phyloP scores from a whole-genome alignment of 495 filamentous ascomycete genomes.

The Neurospora sp. region DNA sequence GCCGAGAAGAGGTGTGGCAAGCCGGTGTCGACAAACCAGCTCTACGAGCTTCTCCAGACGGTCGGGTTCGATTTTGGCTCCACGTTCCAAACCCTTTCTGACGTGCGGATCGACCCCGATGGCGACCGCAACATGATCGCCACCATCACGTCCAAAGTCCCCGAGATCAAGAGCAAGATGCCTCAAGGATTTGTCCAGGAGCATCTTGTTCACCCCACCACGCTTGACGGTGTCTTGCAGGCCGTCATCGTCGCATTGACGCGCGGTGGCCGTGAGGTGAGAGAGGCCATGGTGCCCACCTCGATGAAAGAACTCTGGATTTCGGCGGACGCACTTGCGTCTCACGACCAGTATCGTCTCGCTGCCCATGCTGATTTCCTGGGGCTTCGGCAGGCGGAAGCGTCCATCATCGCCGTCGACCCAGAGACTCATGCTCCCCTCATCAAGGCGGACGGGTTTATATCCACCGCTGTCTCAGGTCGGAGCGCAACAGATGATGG shows the following conservation, averaged over 20 bases:
- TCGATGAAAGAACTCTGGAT: conserved; percentile 6
- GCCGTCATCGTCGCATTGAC: conserved; percentile 2
- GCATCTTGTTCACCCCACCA: conserved; percentile 3
- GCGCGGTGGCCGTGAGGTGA: background rate
- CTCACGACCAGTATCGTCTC: background rate
- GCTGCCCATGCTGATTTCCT: background rate
- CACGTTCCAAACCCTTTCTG: conserved; percentile 1
- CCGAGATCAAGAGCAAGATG: background rate
- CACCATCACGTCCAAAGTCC: background rate
- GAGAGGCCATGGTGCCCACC: conserved; percentile 6
- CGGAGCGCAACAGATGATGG: background rate
- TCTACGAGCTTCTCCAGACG: conserved; percentile 6
- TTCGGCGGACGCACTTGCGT: background rate
- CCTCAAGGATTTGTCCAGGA: background rate
- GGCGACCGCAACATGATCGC: background rate
- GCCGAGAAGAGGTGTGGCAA: background rate
- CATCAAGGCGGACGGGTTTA: conserved; percentile 1
- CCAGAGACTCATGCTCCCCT: background rate
- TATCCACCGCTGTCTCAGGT: background rate
- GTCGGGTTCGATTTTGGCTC: conserved; percentile 20
- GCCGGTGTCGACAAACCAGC: background rate
- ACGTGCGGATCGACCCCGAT: background rate
- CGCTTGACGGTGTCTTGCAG: conserved; percentile 6
- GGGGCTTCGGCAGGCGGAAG: background rate
- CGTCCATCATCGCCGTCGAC: background rate